Evolutionary conservation across 371 early-diverging fungal species (phyloP).

Genomic region (Zopfochytrium polystomum): DNA sequence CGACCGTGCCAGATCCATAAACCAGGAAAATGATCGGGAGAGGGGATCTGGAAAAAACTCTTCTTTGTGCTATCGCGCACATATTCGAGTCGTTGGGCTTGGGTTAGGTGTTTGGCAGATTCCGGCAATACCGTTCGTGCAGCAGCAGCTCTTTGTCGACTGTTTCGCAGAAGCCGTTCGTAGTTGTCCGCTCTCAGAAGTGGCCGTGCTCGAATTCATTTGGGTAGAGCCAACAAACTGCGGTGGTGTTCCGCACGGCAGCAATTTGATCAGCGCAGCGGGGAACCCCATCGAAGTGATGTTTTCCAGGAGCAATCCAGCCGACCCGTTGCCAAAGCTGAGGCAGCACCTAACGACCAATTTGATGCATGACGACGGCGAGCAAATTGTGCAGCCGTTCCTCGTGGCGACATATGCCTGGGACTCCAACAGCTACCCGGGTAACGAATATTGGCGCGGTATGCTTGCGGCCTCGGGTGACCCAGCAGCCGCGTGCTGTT

Average conservation of each 20-base stretch:
- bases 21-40: neutral
- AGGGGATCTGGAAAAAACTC: neutral
- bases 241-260: neutral
- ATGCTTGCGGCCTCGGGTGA: conserved; percentile 31
- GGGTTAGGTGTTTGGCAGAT: conserved; percentile 42
- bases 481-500: conserved; percentile 40
- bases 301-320: conserved; percentile 33
- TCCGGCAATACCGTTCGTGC: neutral
- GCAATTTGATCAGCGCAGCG: neutral
- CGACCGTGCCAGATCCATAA: conserved; percentile 9
- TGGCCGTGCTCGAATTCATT: conserved; percentile 32
- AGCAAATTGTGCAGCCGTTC: conserved; percentile 3
- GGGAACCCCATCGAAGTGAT: conserved; percentile 26
- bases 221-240: conserved; percentile 17
- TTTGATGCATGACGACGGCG: too few species aligned
- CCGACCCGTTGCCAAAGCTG: conserved; percentile 9
- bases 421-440: conserved; percentile 39
- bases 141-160: conserved; percentile 15
- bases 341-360: neutral
- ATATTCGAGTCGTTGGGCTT: conserved; percentile 34
- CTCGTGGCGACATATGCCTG: conserved; percentile 40
- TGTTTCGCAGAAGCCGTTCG: conserved; percentile 17
- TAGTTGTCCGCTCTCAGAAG: conserved; percentile 6
- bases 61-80: conserved; percentile 6
- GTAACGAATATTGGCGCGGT: conserved; percentile 42